Conservation (phyloP, 176 grass and related monocot genomes). For the Oryza rufipogon region DNA sequence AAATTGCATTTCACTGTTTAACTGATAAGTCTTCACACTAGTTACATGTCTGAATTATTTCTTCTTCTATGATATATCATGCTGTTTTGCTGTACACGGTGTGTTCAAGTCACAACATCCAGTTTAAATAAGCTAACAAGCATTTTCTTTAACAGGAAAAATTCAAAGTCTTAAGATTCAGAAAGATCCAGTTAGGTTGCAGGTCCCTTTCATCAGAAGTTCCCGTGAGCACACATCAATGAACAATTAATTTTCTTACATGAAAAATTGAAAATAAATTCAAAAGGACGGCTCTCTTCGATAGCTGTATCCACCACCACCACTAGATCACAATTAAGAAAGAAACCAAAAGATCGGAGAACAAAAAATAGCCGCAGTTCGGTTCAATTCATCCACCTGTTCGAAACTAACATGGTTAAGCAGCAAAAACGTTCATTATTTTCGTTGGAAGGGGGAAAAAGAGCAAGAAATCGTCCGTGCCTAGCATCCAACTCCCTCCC, state of each 20-base stretch:
- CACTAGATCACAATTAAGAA: background rate
- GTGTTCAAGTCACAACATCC: background rate
- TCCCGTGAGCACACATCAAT: background rate
- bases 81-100: too few species aligned
- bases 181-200: background rate
- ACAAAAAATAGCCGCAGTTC: background rate
- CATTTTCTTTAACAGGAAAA: background rate
- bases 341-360: background rate
- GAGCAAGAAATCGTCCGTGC: background rate
- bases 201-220: background rate
- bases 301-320: background rate
- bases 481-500: slow-evolving; percentile 6
- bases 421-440: background rate
- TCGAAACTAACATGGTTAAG: background rate
- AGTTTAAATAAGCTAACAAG: background rate
- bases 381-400: background rate
- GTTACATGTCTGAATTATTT: background rate
- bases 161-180: background rate
- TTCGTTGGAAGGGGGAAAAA: background rate
- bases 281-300: background rate
- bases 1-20: background rate
- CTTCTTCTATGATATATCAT: background rate
- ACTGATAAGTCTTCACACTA: background rate
- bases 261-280: background rate
- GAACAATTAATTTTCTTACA: background rate